Evolutionary conservation across 139 green algal genomes (phyloP).

Genomic region (Chlorella sorokiniana): DNA sequence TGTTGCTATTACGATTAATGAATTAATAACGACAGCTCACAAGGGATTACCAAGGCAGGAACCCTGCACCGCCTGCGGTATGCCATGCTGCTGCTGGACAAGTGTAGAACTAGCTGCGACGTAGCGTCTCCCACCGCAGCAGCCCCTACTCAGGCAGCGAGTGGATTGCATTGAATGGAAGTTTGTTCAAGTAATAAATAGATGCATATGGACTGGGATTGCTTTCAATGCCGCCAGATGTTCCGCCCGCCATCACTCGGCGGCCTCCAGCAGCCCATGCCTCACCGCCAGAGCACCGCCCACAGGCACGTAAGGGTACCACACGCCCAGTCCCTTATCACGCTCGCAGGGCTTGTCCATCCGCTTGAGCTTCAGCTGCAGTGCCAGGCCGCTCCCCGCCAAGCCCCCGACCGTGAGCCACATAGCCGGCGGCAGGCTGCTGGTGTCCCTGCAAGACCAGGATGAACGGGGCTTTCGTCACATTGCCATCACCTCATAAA

Average conservation of each 20-base stretch:
- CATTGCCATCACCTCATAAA: neutral
- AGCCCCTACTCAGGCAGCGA: no score
- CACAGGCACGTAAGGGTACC: slow-evolving; percentile 68
- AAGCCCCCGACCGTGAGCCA: slow-evolving; percentile 61
- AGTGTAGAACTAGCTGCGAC: no score
- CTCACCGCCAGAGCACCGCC: slow-evolving; percentile 67
- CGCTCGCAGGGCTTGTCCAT: slow-evolving; percentile 55
- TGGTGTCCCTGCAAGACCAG: slow-evolving; percentile 25
- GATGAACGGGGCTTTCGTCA: neutral
- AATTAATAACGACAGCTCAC: no score
- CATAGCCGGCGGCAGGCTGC: slow-evolving; percentile 34
- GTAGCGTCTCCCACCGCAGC: no score
- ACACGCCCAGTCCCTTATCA: slow-evolving; percentile 59
- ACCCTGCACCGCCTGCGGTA: no score
- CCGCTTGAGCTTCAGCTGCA: slow-evolving; percentile 65
- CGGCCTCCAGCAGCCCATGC: slow-evolving; percentile 29
- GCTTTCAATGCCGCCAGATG: neutral
- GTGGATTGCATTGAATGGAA: no score
- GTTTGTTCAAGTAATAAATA: no score
- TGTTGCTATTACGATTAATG: no score
- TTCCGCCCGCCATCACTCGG: no score
- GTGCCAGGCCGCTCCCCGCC: slow-evolving; percentile 43
- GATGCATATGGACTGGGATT: neutral
- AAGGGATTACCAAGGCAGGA: no score
- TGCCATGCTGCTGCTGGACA: no score